Evolutionary conservation across 2,329 filamentous ascomycete genomes (phyloP).

Genomic region (Fusarium setosum): DNA sequence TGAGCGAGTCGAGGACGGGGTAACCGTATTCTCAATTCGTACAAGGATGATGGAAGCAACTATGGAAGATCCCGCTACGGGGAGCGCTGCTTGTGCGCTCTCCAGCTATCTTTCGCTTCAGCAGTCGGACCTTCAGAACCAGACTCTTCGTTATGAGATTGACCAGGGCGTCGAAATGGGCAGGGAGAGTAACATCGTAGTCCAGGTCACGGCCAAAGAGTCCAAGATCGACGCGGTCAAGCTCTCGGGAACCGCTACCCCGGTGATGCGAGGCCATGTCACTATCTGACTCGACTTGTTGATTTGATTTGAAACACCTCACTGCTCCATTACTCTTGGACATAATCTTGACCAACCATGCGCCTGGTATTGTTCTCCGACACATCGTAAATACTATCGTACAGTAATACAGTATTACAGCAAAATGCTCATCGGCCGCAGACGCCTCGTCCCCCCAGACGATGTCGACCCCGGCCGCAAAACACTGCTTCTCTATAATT

Average conservation of each 20-base stretch:
- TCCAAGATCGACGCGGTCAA: constrained; percentile 45
- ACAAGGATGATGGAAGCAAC: constrained; percentile 69
- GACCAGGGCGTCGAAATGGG: constrained; percentile 78
- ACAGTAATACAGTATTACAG: constrained; percentile 53
- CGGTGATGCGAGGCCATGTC: constrained; percentile 50
- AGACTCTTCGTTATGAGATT: constrained; percentile 59
- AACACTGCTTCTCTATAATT: constrained; percentile 43
- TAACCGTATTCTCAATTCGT: constrained; percentile 54
- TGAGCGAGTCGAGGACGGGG: constrained; percentile 42
- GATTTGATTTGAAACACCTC: too few species aligned
- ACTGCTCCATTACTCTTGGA: neutral
- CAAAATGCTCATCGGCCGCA: constrained; percentile 29
- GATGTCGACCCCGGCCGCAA: constrained; percentile 29
- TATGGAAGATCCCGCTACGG: constrained; percentile 71
- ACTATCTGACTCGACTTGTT: constrained; percentile 37
- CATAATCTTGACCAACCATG: constrained; percentile 35
- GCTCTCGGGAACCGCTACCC: constrained; percentile 49
- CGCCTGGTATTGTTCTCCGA: constrained; percentile 42
- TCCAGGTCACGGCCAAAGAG: constrained; percentile 54
- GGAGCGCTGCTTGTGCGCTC: constrained; percentile 70
- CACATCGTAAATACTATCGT: constrained; percentile 48
- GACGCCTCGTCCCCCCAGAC: constrained; percentile 41
- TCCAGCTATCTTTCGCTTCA: constrained; percentile 63
- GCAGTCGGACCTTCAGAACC: constrained; percentile 47
- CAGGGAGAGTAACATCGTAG: constrained; percentile 62